Evolutionary conservation across 208 protist species (phyloP).

Genomic region (Naegleria fowleri): DNA sequence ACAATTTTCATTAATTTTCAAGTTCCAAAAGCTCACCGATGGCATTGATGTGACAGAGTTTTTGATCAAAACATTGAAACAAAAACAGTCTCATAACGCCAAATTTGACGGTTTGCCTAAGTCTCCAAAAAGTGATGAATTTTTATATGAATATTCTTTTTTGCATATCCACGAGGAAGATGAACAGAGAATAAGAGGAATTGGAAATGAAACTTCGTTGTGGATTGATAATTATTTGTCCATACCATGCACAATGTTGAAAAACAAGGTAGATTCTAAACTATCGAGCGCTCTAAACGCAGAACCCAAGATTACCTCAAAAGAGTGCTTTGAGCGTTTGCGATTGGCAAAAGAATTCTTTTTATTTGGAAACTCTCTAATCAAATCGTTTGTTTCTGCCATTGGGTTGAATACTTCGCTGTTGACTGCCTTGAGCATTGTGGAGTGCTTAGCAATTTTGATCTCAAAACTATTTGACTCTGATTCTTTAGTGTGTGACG

Average conservation of each 20-base stretch:
- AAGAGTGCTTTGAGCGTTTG: not conserved
- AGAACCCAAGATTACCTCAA: not conserved
- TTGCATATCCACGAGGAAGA: not conserved
- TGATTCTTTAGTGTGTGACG: too few species aligned
- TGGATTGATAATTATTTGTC: not conserved
- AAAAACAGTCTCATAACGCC: not conserved
- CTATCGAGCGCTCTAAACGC: not conserved
- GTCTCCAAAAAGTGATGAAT: not conserved
- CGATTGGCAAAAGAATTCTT: not conserved
- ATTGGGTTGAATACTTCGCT: not conserved
- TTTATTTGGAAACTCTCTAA: not conserved
- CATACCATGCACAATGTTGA: not conserved
- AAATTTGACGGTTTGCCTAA: not conserved
- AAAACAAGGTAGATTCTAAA: not conserved
- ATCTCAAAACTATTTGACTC: not conserved
- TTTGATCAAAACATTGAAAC: not conserved
- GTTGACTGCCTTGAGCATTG: not conserved
- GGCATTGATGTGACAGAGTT: not conserved
- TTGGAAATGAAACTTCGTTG: not conserved
- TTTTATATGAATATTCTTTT: not conserved
- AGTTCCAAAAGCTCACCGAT: not conserved
- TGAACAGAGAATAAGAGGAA: not conserved
- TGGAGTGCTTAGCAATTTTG: not conserved
- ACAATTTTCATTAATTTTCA: not conserved
- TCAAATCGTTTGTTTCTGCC: not conserved